Evolutionary conservation across 176 grass and related monocot species (phyloP).

Genomic region (Coix lacrymajobi): DNA sequence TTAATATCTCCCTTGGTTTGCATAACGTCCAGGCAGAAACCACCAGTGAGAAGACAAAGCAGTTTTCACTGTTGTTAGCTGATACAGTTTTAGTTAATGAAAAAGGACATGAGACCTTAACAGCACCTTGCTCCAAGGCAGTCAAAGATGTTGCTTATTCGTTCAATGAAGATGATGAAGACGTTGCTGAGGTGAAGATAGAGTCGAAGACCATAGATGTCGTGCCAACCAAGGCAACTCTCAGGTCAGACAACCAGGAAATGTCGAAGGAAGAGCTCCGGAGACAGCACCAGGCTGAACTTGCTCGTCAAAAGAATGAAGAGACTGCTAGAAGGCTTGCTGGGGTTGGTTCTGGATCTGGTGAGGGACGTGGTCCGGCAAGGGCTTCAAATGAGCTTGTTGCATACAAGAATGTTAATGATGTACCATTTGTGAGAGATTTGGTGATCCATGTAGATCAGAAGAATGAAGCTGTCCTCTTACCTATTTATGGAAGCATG

Average conservation of each 20-base stretch:
- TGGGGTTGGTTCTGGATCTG: constrained; percentile 52
- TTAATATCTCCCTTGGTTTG: constrained; percentile 88
- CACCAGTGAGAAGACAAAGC: constrained; percentile 74
- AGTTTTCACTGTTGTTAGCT: constrained; percentile 70
- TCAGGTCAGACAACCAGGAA: constrained; percentile 71
- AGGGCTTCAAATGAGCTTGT: constrained; percentile 66
- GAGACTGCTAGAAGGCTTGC: constrained; percentile 69
- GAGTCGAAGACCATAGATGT: neutral
- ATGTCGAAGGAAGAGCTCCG: constrained; percentile 89
- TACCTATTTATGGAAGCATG: constrained; percentile 84
- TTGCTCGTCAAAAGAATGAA: constrained; percentile 85
- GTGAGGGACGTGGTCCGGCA: constrained; percentile 38
- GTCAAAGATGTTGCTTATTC: constrained; percentile 64
- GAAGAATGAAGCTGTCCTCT: constrained; percentile 82
- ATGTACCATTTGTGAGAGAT: constrained; percentile 59
- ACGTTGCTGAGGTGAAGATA: constrained; percentile 16
- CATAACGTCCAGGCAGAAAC: constrained; percentile 76
- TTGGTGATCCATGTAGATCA: constrained; percentile 80
- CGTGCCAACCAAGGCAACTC: constrained; percentile 54
- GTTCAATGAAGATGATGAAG: constrained; percentile 66
- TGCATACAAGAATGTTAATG: constrained; percentile 78
- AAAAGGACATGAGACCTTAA: constrained; percentile 53
- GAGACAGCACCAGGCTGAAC: constrained; percentile 80
- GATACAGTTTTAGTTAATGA: constrained; percentile 77
- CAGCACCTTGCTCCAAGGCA: constrained; percentile 66